Base-by-base conservation (phyloP, 306 rosid genomes). In the Abrus precatorius region DNA sequence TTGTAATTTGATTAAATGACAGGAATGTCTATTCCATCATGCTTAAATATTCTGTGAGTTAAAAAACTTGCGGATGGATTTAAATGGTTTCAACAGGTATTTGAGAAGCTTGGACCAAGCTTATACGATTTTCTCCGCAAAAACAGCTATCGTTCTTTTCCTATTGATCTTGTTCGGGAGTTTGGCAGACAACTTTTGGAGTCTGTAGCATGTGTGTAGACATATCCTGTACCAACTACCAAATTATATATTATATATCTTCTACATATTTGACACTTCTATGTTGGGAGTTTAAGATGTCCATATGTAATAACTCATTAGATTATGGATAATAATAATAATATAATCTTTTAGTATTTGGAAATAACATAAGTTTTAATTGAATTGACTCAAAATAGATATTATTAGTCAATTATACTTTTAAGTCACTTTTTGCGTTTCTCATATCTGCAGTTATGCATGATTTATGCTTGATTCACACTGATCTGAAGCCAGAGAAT, bases 101-200 rank as follows among this genome's bases (percentile, higher is more conserved):
- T 91, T 93, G 97, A 93, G 93, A 91, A 84, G 95, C 94, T 93
- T 93, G 96, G 96, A 83, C 94, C 94, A 86, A 91, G 97, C 92
- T 91, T 89, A 91, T 91, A 87, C 75, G 96, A 93, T 91, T 93
- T 91, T 91, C 97, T 89, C 80, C 92, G 90, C 91, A 93, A 93
- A 91, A 93, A 91, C 90, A 91, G 90, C 92, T 88, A 91, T 81
- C 92, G 88, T 89, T 89, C 97, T 83, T 92, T 87, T 87, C 97
- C 97, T 85, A 89, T 90, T 87, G 93, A 92, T 90, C 93, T 90
- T 86, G 97, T 92, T 80, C 95, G 93, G 87, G 97, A 92, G 93
- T 81, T 92, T 89, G 97, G 88, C 86, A 89, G 93, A 86, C 97
- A 92, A 92, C 92, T 92, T 86, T 89, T 92, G 94, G 92, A 92